Percentiles rank a stretch among this genome's conserved stretches.
Evolutionary conservation across 83 land plant genomes (phyloP).

Genomic region (Larix sibirica): DNA sequence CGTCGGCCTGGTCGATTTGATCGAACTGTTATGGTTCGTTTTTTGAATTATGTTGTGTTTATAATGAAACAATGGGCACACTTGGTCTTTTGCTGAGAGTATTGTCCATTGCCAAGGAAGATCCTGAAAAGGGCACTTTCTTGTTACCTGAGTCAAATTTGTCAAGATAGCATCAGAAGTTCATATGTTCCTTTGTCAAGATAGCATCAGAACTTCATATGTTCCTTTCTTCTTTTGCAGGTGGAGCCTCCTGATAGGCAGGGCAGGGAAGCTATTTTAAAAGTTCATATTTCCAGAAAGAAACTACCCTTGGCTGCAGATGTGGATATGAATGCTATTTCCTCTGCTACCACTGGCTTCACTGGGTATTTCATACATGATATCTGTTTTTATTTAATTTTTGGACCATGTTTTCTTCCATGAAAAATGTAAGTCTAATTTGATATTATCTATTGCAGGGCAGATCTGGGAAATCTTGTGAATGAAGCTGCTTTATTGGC

Average conservation of each 20-base stretch:
- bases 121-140: too few relatives aligned
- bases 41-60: background rate
- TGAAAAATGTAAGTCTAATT: background rate
- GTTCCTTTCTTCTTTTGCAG: slow-evolving; percentile 39
- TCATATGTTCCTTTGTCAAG: slow-evolving; percentile 1
- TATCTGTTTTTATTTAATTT: background rate
- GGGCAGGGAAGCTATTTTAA: slow-evolving; percentile 91
- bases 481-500: slow-evolving; percentile 99
- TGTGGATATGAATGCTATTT: slow-evolving; percentile 80
- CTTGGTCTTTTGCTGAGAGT: background rate
- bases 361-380: slow-evolving; percentile 63
- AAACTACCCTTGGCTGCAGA: slow-evolving; percentile 86
- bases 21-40: slow-evolving; percentile 85
- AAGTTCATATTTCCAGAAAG: slow-evolving; percentile 87
- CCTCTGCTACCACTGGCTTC: slow-evolving; percentile 92
- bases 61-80: background rate
- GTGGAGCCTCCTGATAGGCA: slow-evolving; percentile 95
- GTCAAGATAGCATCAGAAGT: background rate
- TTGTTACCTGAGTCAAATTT: background rate
- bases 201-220: background rate
- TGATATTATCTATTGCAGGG: slow-evolving; percentile 58
- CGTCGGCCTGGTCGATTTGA: slow-evolving; percentile 99
- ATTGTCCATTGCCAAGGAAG: background rate
- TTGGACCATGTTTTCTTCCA: background rate
- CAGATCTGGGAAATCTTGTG: slow-evolving; percentile 99